Conservation (phyloP, 176 grass and related monocot species). For the Paspalum vaginatum region DNA sequence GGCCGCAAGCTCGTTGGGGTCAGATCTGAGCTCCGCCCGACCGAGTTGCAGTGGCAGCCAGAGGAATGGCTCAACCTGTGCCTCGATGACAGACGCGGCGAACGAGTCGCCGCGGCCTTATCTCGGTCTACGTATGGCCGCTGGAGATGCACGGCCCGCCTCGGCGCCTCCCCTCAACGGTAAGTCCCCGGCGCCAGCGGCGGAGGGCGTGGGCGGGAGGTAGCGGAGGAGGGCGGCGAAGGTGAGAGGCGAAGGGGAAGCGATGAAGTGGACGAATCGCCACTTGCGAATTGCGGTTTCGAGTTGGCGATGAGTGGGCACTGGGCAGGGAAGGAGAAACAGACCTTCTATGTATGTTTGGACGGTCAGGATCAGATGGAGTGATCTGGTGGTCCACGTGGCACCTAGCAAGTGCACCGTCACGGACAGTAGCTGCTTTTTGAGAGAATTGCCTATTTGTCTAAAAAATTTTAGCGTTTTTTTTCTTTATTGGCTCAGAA, state of each 20-base stretch:
- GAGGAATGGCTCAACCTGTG: slow-evolving; percentile 20
- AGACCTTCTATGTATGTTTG: slow-evolving; percentile 15
- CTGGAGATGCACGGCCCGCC: neutral
- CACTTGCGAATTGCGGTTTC: neutral
- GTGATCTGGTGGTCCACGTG: slow-evolving; percentile 16
- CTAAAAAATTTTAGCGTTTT: no score
- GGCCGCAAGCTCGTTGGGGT: neutral
- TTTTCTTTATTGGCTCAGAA: no score
- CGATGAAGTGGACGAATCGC: slow-evolving; percentile 29
- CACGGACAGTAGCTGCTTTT: neutral
- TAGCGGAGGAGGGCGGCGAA: neutral
- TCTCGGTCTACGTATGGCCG: neutral
- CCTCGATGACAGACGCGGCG: neutral
- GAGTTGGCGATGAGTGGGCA: neutral
- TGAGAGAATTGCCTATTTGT: no score
- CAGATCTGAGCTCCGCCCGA: slow-evolving; percentile 39
- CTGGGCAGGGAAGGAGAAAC: neutral
- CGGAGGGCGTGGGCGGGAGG: slow-evolving; percentile 17
- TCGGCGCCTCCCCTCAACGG: neutral
- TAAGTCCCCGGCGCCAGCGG: slow-evolving; percentile 32
- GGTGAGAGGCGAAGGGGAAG: slow-evolving; percentile 14
- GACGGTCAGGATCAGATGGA: slow-evolving; percentile 16
- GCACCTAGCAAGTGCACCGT: neutral
- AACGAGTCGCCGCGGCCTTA: neutral
- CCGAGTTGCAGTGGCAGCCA: slow-evolving; percentile 5